Base-by-base conservation (phyloP, 2,329 filamentous ascomycete species). In the Colletotrichum eremochloae region DNA sequence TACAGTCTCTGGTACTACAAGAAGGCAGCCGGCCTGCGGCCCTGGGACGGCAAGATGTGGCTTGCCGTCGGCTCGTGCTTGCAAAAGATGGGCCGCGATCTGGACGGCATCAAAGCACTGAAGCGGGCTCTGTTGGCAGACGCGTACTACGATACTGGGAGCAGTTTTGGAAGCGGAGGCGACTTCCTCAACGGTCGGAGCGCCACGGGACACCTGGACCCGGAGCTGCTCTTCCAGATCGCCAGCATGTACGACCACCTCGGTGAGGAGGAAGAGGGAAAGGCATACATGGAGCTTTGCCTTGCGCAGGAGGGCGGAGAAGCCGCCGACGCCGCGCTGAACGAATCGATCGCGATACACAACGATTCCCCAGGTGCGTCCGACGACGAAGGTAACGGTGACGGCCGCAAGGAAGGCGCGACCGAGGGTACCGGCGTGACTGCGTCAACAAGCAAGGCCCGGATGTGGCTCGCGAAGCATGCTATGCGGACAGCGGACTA, bases 11-110 rank as follows among this genome's bases (percentile, higher is more conserved):
- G 96, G 89, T 99, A 99, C 83, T 98, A 97, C 84, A 97, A 98
- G 79, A 94, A 96, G 68, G 96, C 96, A 0, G 96, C 96, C 0
- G 94, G 95, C 0, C 86, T 99, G 1, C 91, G 95, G n/a, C 95
- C 96, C 0, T 98, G 96, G 87, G 96, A 99, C 77, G 94, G 95
- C 0, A 98, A 98, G 82, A 97, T 99, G 94, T 99, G 96, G 96
- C 93, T 96, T 85, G 96, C 96, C 0, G 95, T 99, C 6, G 96
- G 94, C 12, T 93, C 93, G 44, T 98, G 96, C 80, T 91, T 97
- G 75, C 93, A 96, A 74, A 96, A 95, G 80, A 97, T 98, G 88
- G 92, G 92, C 64, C 91, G 95, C 67, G 87, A 94, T 63, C 88
- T 91, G n/a, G 95, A 98, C 76, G 96, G 94, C 40, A 98, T 99